A percentile compares a stretch with the other conserved stretches of the same genome.
phyloP scores from a whole-genome alignment of 768 basidiomycete species.

The Roridomyces roridus region DNA sequence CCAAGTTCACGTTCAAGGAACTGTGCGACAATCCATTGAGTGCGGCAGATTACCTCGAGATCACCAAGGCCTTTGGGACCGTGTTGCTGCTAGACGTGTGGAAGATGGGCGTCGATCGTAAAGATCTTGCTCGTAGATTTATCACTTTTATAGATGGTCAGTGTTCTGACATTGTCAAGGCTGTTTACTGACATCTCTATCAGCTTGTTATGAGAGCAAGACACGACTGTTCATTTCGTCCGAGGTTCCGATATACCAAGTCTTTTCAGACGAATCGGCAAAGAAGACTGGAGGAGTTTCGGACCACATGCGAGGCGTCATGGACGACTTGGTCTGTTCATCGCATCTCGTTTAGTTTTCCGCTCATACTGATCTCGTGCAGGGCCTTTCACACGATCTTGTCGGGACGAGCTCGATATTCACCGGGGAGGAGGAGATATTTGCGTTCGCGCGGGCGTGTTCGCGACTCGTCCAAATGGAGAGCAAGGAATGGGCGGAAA shows the following conservation, averaged over 20 bases:
- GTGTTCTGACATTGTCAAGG: slow-evolving; percentile 30
- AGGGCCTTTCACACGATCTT: slow-evolving; percentile 80
- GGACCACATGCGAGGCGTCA: slow-evolving; percentile 90
- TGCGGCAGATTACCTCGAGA: slow-evolving; percentile 95
- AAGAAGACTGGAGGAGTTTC: slow-evolving; percentile 51
- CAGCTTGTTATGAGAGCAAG: slow-evolving; percentile 40
- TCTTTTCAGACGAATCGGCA: slow-evolving; percentile 78
- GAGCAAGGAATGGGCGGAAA: slow-evolving; percentile 82
- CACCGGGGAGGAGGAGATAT: slow-evolving; percentile 94
- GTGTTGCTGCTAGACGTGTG: slow-evolving; percentile 89
- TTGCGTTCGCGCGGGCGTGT: slow-evolving; percentile 95
- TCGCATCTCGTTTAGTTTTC: slow-evolving; percentile 3
- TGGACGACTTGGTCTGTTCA: slow-evolving; percentile 88
- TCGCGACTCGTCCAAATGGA: slow-evolving; percentile 90
- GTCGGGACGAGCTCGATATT: slow-evolving; percentile 91
- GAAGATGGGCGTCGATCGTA: slow-evolving; percentile 84
- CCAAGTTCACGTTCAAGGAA: slow-evolving; percentile 85
- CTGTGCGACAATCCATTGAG: slow-evolving; percentile 90
- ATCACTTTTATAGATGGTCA: slow-evolving; percentile 96
- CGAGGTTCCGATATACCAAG: slow-evolving; percentile 87
- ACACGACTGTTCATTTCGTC: slow-evolving; percentile 93
- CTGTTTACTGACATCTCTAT: neutral
- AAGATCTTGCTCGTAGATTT: slow-evolving; percentile 93
- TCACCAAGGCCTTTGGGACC: slow-evolving; percentile 87
- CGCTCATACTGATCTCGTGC: slow-evolving; percentile 12